Evolutionary conservation across 2,329 filamentous ascomycete genomes (phyloP).

Genomic region (Xylariaceae sp.): DNA sequence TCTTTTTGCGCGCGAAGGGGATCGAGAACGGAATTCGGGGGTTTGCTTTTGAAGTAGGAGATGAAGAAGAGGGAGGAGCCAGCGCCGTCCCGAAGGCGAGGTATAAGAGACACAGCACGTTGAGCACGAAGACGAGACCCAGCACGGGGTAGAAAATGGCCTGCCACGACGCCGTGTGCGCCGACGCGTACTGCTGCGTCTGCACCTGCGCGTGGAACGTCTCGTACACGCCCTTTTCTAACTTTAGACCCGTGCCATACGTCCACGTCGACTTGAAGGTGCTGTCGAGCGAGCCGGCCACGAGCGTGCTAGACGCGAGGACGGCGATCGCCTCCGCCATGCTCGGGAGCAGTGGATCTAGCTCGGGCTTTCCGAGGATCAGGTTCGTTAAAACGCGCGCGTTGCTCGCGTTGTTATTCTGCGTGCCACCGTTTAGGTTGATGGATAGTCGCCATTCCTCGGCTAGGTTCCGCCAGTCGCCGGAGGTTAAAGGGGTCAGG

Average conservation of each 20-base stretch:
- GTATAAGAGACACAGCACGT: constrained; percentile 69
- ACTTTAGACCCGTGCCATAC: constrained; percentile 50
- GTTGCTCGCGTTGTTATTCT: constrained; percentile 64
- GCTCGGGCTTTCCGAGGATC: constrained; percentile 48
- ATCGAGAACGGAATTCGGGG: not conserved
- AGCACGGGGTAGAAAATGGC: constrained; percentile 72
- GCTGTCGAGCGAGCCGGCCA: constrained; percentile 63
- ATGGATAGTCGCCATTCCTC: constrained; percentile 61
- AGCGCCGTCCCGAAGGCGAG: constrained; percentile 56
- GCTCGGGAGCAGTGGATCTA: constrained; percentile 65
- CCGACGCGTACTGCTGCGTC: constrained; percentile 74
- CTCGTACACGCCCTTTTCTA: constrained; percentile 55
- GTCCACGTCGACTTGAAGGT: constrained; percentile 67
- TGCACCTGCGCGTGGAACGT: constrained; percentile 69
- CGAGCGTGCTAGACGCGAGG: constrained; percentile 69
- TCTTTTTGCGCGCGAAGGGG: not conserved
- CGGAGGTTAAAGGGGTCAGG: constrained; percentile 42
- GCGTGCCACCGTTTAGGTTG: constrained; percentile 62
- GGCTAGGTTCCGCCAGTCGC: constrained; percentile 63
- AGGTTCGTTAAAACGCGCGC: constrained; percentile 64
- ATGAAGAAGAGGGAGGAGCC: not conserved
- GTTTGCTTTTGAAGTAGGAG: not conserved
- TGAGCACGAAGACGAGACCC: constrained; percentile 69
- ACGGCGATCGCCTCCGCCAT: constrained; percentile 78
- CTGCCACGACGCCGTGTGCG: constrained; percentile 67